Base-by-base conservation (phyloP, 2,329 filamentous ascomycete species). In the Pyrenophora tritici-repentis region DNA sequence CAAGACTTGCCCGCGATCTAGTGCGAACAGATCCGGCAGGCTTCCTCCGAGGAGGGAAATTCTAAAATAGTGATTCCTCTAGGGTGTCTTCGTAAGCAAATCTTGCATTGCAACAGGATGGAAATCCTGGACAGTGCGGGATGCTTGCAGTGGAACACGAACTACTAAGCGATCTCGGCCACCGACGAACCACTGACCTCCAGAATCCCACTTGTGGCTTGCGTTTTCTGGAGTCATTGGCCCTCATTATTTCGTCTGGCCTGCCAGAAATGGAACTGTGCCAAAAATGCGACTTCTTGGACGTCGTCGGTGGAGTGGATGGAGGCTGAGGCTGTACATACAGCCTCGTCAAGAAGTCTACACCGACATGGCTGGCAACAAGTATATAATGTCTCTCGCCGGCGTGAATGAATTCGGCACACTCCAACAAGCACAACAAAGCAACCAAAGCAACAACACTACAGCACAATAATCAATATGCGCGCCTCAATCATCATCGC, bases 401-500 rank as follows among this genome's bases (percentile, higher is more conserved):
- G 20, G 16, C 33, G 14, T 18, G 16, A 16, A 29, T 29, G 26
- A 10, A 29, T 2, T 4, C 8, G 22, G 8, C 26, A 37, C 14
- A 14, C 34, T 12, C 9, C 14, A 45, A 9, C 26, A 29, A 38
- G 29, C 24, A 32, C 17, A 16, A 18, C 42, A 37, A 38, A 10
- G 16, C n/a, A 37, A 8, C 13, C 42, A 18, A 14, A 45, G 8
- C 26, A 29, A 29, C 26, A 45, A n/a, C 31, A 41, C 35, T 24
- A 20, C 8, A 22, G n/a, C 10, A 12, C 16, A 17, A 34, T 9
- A 18, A 41, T 47, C 39, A 45, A 31, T 7, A 55, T 55, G 52
- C 52, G 36, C 32, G 18, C 24, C 42, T 36, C 49, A 31, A 17
- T 35, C 31, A 9, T 53, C 24, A 34, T 47, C 33, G n/a, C 26